Conservation (phyloP, 108 stramenopile species). For the Discostella stelligeroides region DNA sequence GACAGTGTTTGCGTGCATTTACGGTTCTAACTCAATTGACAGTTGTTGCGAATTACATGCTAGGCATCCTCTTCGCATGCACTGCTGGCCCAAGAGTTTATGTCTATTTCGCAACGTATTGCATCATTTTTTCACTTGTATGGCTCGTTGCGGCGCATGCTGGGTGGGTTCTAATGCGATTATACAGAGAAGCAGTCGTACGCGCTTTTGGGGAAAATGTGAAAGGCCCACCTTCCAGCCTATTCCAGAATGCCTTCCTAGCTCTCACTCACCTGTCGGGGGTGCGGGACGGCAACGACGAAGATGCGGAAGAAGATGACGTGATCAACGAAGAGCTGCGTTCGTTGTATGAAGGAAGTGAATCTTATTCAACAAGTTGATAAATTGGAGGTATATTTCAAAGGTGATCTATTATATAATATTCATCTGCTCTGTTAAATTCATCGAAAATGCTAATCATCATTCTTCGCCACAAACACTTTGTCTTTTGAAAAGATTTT, state of each 20-base stretch:
- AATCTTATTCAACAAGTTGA: neutral
- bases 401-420: neutral
- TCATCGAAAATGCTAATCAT: slow-evolving; percentile 4
- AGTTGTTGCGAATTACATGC: slow-evolving; percentile 42
- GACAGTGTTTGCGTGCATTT: slow-evolving; percentile 20
- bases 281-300: slow-evolving; percentile 2
- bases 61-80: slow-evolving; percentile 41
- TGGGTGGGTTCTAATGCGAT: slow-evolving; percentile 30
- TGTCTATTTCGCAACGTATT: slow-evolving; percentile 46
- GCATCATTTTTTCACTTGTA: slow-evolving; percentile 41
- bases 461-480: slow-evolving; percentile 37
- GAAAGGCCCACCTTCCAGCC: slow-evolving; percentile 3
- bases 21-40: slow-evolving; percentile 33
- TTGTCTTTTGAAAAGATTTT: slow-evolving; percentile 39
- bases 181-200: slow-evolving; percentile 32
- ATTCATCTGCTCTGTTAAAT: too few species aligned
- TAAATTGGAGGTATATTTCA: too few species aligned
- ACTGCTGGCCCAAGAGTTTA: slow-evolving; percentile 43
- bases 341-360: slow-evolving; percentile 28
- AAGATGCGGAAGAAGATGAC: slow-evolving; percentile 39
- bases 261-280: neutral
- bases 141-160: slow-evolving; percentile 31
- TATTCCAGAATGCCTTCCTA: neutral
- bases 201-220: slow-evolving; percentile 24
- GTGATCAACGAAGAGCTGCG: slow-evolving; percentile 38